A percentile compares a stretch with the other conserved stretches of the same genome.
Conservation (phyloP, 2,329 filamentous ascomycete genomes). For the Furcasterigmium furcatum region DNA sequence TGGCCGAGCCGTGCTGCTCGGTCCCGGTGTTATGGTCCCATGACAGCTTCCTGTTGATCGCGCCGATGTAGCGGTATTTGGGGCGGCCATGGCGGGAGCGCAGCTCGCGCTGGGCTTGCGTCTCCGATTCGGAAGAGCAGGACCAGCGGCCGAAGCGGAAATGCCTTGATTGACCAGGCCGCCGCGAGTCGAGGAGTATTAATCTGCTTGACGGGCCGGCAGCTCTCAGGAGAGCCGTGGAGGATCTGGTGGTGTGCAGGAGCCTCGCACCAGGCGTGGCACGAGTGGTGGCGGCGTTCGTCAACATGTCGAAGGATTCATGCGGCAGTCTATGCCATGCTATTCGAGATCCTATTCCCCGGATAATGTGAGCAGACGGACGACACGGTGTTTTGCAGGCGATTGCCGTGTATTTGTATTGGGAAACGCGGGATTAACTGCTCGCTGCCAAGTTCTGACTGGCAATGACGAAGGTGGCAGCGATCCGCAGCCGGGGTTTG, state of each 20-base stretch:
- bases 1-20: constrained; percentile 28
- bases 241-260: constrained; percentile 13
- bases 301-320: constrained; percentile 1
- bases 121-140: constrained; percentile 34
- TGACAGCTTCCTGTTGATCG: constrained; percentile 36
- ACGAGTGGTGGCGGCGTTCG: constrained; percentile 11
- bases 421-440: background rate
- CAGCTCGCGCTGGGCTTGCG: constrained; percentile 32
- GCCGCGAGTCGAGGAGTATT: constrained; percentile 11
- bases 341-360: background rate
- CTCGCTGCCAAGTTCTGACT: background rate
- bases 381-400: background rate
- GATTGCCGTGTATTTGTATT: background rate
- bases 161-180: constrained; percentile 36
- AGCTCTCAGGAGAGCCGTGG: constrained; percentile 4
- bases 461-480: constrained; percentile 5
- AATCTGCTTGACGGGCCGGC: constrained; percentile 4
- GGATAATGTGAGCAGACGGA: background rate
- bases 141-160: constrained; percentile 49
- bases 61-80: constrained; percentile 43
- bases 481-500: background rate
- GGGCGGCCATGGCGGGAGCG: constrained; percentile 38
- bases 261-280: constrained; percentile 22
- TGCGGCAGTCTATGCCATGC: constrained; percentile 1
- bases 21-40: constrained; percentile 39